Evolutionary conservation across 108 stramenopile species (phyloP), one percentile per base, ranked within the genome.

Genomic region (Chaetoceros tenuissimus): DNA sequence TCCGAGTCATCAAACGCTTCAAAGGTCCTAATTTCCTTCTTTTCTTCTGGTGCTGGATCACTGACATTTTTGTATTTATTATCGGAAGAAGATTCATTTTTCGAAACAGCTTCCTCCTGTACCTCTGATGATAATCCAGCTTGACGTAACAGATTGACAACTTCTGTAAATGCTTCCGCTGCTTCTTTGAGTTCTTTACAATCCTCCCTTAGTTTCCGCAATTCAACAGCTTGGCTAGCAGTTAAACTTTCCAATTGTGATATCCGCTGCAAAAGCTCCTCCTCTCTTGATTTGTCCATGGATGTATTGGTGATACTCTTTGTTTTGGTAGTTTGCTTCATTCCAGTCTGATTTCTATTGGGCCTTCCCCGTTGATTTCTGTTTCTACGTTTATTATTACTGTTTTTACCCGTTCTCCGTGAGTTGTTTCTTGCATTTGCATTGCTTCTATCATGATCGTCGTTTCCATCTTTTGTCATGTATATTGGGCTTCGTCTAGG

Each of bases 241-340:
- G 87, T 82, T 24, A 91, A 48, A 10, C 67, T 70, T 66, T 91
- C 89, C 43, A 91, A 50, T 60, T 82, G 81, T 8, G 78, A 63
- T 3, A 91, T 68, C 46, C 89, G 53, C 27, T 74, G 73, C 29
- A 50, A 51, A 26, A 81, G 46, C 30, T 57, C 57, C 3, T 51
- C 48, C 22, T 74, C 73, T 20, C 46, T 47, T 3, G 29, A 45
- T 26, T 52, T 53, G 10, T 57, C n/a, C n/a, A n/a, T n/a, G n/a
- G n/a, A n/a, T n/a, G n/a, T n/a, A n/a, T n/a, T n/a, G n/a, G n/a
- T n/a, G n/a, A n/a, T n/a, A n/a, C n/a, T 48, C 13, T 5, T 5
- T 40, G 34, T 10, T 40, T 40, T 40, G 8, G 13, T 40, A 40
- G 34, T 40, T 40, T 40, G 34, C 34, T 5, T 13, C 34, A 13